These are phyloP conservation scores for Ceratocystis destructans DNA, from an alignment of 2,329 filamentous ascomycete genomes.

Conservation along the genomic window DNA sequence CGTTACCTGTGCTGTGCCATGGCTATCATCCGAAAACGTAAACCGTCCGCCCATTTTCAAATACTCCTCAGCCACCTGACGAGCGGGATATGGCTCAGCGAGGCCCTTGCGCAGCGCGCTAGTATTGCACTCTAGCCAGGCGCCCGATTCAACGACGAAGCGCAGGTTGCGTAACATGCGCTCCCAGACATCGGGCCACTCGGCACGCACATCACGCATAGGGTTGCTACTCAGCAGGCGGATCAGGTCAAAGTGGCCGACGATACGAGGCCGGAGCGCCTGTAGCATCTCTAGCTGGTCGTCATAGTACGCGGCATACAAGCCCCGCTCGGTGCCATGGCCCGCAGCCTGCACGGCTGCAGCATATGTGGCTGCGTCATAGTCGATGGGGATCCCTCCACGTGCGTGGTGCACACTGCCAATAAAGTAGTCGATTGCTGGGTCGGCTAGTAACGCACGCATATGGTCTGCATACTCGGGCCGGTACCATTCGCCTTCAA, in stretches of 20 bases:
- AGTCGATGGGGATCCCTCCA: slow-evolving; percentile 77
- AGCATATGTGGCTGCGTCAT: slow-evolving; percentile 53
- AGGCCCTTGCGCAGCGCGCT: slow-evolving; percentile 80
- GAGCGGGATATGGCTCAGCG: slow-evolving; percentile 74
- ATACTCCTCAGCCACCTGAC: slow-evolving; percentile 63
- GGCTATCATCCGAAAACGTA: slow-evolving; percentile 89
- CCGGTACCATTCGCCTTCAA: slow-evolving; percentile 88
- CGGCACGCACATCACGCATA: slow-evolving; percentile 40
- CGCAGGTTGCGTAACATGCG: slow-evolving; percentile 60
- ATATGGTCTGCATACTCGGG: slow-evolving; percentile 47
- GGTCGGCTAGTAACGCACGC: slow-evolving; percentile 41
- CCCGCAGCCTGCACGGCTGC: slow-evolving; percentile 39
- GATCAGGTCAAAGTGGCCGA: slow-evolving; percentile 92
- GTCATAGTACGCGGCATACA: slow-evolving; percentile 81
- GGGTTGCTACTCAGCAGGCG: slow-evolving; percentile 62
- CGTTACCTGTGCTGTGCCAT: slow-evolving; percentile 75
- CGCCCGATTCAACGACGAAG: slow-evolving; percentile 57
- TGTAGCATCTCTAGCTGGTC: slow-evolving; percentile 67
- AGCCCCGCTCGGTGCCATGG: slow-evolving; percentile 46
- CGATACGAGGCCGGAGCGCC: slow-evolving; percentile 56
- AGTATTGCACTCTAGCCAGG: slow-evolving; percentile 80
- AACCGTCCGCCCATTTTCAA: slow-evolving; percentile 61
- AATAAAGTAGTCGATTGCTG: slow-evolving; percentile 74
- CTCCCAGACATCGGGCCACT: slow-evolving; percentile 55
- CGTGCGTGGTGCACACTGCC: slow-evolving; percentile 86